Evolutionary conservation across 2,329 filamentous ascomycete species (phyloP), one percentile per base, ranked within the genome.

Genomic region (Alternaria sp.): DNA sequence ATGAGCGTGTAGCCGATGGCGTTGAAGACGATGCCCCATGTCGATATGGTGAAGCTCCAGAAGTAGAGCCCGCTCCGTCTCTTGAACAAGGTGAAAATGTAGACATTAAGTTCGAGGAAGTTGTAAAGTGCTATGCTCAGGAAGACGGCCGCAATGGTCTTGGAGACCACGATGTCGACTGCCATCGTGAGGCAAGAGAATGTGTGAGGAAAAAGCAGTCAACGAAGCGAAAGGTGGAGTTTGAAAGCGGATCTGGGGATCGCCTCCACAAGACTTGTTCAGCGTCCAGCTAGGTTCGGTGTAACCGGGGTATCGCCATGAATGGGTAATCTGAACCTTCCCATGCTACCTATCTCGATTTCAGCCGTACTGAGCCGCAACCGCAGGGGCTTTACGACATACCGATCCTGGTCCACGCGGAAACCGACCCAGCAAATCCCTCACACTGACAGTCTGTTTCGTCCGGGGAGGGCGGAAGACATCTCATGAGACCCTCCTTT

Each of bases 61-160:
- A 84, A 85, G 68, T 85, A 85, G 30, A 83, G 76, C 0, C 83
- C 83, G 20, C 72, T 74, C 44, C 80, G 82, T 20, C 76, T 74
- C 37, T 82, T 83, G 76, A 85, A 85, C 25, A 77, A 81, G 43
- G 80, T 66, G 67, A 83, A 80, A 33, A 84, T 81, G 58, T 83
- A 78, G 28, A 83, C 72, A 47, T 82, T 75, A 47, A 84, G 72
- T 66, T 85, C 83, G 41, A 83, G 61, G 33, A 76, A 73, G 63
- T 79, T 79, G 69, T 80, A 82, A 21, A 79, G 65, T 10, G 74
- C 67, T 15, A 77, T 58, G 28, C 67, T 68, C 14, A 73, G 62
- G 47, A 75, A 75, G 5, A 67, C 72, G 10, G 66, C 63, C 20
- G 69, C 55, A 18, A 65, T 43, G 51, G 63, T 44, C 18, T 65